Conservation (phyloP, 805 yeast species). For the Monosporozyma aquatica region DNA sequence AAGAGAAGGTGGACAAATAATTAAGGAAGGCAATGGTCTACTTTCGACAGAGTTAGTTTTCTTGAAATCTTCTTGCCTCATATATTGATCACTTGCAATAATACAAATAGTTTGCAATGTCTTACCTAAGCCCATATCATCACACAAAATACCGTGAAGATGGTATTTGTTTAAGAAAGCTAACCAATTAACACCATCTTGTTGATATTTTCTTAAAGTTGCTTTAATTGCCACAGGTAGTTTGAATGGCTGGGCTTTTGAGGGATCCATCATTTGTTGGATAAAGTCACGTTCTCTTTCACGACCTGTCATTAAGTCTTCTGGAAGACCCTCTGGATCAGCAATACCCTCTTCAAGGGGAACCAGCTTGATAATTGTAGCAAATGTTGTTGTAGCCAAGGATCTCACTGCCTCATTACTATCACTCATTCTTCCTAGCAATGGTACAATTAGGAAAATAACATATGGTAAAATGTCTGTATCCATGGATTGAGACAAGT, state of each 20-base stretch:
- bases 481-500: conserved; percentile 78
- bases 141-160: conserved; percentile 94
- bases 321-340: conserved; percentile 87
- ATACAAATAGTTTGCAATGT: conserved; percentile 96
- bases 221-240: conserved; percentile 90
- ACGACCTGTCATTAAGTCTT: conserved; percentile 74
- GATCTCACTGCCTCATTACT: conserved; percentile 79
- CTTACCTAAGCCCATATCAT: conserved; percentile 98
- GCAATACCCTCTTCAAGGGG: conserved; percentile 97
- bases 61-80: conserved; percentile 61
- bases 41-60: conserved; percentile 54
- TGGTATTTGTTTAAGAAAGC: conserved; percentile 92
- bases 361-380: conserved; percentile 86
- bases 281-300: conserved; percentile 91
- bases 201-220: conserved; percentile 87
- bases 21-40: conserved; percentile 70
- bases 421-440: conserved; percentile 96
- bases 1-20: conserved; percentile 93
- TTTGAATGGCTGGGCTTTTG: conserved; percentile 77
- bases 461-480: conserved; percentile 85
- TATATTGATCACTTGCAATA: conserved; percentile 88
- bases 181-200: conserved; percentile 97
- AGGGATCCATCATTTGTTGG: conserved; percentile 95
- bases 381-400: conserved; percentile 91
- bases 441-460: conserved; percentile 91